Evolutionary conservation across 2,329 filamentous ascomycete species (phyloP), one percentile per base, ranked within the genome.

Genomic region (Pleomassaria siparia): DNA sequence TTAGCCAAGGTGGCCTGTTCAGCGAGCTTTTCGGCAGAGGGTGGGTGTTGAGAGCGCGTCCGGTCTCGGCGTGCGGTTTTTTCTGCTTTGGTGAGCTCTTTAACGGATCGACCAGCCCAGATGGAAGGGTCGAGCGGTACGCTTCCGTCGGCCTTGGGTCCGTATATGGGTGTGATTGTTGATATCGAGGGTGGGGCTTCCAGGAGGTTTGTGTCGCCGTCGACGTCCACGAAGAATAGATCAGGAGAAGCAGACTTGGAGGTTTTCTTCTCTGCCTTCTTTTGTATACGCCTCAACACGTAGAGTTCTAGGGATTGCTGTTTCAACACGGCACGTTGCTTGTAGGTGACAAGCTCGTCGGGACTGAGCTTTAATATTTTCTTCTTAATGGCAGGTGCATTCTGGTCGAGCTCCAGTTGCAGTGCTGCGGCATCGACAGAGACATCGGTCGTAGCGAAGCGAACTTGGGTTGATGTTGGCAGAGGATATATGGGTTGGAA

Each of bases 251-350:
- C 7, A 28, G 9, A 16, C 21, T 18, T 45, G 40, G 21, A 49
- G 55, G 24, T 2, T 25, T 29, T 46, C 37, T 48, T 49, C 20
- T 44, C 41, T 5, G 45, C 51, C 43, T 69, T 72, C 54, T 71
- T 72, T 39, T 63, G 59, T 12, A 68, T 61, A 21, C 67, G 62
- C 13, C 64, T 60, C n/a, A 58, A 51, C 22, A 67, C 49, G 45
- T 70, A 75, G 12, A 59, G 55, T 30, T 73, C 66, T 5, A 74
- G 54, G 1, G 67, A 60, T 35, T 74, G 61, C 11, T 65, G 61
- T 53, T 74, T 75, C 15, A 56, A 59, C 1, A 56, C 59, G 1
- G 72, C 73, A 24, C 70, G 65, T 13, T 58, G 46, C 26, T 60
- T 59, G 54, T 71, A 72, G 12, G 61, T 46, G 9, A 51, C 50